Percentiles rank a stretch among this genome's conserved stretches.
Evolutionary conservation across 2,329 filamentous ascomycete species (phyloP).

Genomic region (Aspergillus fumigatiaffinis): DNA sequence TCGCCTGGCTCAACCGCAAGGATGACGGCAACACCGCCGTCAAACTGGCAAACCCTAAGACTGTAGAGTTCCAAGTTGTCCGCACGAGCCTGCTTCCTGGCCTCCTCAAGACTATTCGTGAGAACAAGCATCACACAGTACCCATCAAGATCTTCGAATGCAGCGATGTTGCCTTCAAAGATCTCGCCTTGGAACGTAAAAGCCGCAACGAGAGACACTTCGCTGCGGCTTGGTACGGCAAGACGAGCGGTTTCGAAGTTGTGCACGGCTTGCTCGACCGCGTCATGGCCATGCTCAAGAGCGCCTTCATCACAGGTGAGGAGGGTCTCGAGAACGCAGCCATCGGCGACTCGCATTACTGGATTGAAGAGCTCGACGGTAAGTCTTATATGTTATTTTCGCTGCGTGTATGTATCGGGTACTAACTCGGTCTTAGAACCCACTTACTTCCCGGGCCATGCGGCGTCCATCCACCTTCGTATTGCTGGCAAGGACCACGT

Average conservation of each 20-base stretch:
- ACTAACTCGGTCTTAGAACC: constrained; percentile 50
- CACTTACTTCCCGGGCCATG: constrained; percentile 88
- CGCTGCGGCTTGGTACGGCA: constrained; percentile 92
- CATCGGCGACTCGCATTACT: constrained; percentile 68
- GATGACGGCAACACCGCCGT: constrained; percentile 82
- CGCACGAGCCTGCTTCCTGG: constrained; percentile 82
- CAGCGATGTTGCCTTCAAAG: constrained; percentile 89
- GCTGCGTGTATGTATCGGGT: neutral
- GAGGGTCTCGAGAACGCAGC: constrained; percentile 62
- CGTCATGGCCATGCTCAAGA: constrained; percentile 85
- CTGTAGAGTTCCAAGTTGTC: constrained; percentile 87
- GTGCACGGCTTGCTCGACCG: constrained; percentile 93
- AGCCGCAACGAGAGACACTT: constrained; percentile 92
- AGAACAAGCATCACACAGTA: constrained; percentile 84
- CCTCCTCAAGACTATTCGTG: constrained; percentile 85
- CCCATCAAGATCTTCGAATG: constrained; percentile 93
- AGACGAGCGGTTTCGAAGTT: constrained; percentile 89
- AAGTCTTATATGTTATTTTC: constrained; percentile 24
- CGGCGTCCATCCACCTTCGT: constrained; percentile 76
- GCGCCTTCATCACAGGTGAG: constrained; percentile 72
- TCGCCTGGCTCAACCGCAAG: constrained; percentile 85
- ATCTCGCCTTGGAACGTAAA: constrained; percentile 73
- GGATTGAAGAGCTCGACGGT: constrained; percentile 88
- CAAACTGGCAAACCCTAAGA: constrained; percentile 87
- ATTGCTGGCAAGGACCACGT: constrained; percentile 68